A percentile compares a stretch with the other conserved stretches of the same genome.
These are phyloP conservation scores for Myxozyma nipponensis DNA, from an alignment of 805 yeast species.

Conservation along the genomic window DNA sequence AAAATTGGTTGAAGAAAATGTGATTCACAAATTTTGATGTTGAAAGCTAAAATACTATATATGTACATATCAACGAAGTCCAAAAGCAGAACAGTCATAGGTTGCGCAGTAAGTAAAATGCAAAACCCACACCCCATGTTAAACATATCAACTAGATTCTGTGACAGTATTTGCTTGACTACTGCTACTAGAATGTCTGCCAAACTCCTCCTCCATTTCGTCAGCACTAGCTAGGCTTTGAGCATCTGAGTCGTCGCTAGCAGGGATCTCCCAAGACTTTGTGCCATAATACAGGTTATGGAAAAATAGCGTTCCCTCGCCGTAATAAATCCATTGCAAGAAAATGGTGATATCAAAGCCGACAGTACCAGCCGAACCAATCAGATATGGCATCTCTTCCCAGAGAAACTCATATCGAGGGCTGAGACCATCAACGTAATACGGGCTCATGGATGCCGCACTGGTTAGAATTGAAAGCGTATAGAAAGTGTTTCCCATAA, in stretches of 20 bases:
- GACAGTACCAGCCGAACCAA: constrained; percentile 85
- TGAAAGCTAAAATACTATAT: no score
- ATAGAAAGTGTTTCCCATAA: constrained; percentile 73
- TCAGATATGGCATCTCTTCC: constrained; percentile 73
- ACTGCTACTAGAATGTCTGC: constrained; percentile 11
- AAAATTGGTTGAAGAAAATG: no score
- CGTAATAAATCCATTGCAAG: constrained; percentile 33
- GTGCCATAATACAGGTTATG: constrained; percentile 19
- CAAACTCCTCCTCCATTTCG: neutral
- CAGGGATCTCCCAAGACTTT: constrained; percentile 16
- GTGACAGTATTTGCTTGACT: no score
- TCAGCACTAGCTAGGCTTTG: constrained; percentile 3
- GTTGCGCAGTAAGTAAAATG: no score
- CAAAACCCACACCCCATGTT: no score
- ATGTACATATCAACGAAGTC: no score
- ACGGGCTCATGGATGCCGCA: constrained; percentile 29
- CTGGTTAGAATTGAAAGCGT: constrained; percentile 69
- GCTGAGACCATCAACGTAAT: constrained; percentile 30
- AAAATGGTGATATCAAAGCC: constrained; percentile 60
- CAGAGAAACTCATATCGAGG: constrained; percentile 48
- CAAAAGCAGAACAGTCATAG: no score
- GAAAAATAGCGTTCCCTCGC: constrained; percentile 24
- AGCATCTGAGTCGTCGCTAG: neutral
- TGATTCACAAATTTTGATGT: no score
- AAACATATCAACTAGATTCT: no score